Evolutionary conservation across 2,329 filamentous ascomycete genomes (phyloP).

Genomic region (Diaporthe sp.): DNA sequence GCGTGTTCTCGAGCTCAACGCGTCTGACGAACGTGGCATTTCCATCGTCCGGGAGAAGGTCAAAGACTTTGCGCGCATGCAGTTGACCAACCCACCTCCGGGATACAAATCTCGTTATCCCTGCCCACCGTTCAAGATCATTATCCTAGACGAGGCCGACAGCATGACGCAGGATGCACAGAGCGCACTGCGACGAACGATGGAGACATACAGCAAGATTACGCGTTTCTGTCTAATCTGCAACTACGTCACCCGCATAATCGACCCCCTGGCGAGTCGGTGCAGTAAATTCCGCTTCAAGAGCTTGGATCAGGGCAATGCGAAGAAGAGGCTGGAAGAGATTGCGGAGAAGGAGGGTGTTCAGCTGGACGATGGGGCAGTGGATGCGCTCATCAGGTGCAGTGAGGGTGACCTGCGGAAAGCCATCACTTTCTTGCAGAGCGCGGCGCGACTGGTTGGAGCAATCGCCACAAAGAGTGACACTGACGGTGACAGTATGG

Average conservation of each 20-base stretch:
- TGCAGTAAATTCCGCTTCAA: constrained; percentile 99
- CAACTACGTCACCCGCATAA: constrained; percentile 98
- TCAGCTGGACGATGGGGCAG: constrained; percentile 80
- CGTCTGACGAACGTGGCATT: constrained; percentile 98
- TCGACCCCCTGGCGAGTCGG: constrained; percentile 92
- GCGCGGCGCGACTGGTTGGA: constrained; percentile 89
- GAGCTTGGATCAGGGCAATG: constrained; percentile 89
- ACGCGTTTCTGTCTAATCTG: constrained; percentile 98
- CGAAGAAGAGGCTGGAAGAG: constrained; percentile 81
- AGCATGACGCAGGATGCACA: constrained; percentile 99
- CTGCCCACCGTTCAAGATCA: constrained; percentile 98
- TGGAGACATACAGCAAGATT: constrained; percentile 98
- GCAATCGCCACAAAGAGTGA: constrained; percentile 65
- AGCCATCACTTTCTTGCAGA: constrained; percentile 96
- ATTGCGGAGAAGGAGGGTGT: constrained; percentile 89
- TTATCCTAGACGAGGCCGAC: constrained; percentile 97
- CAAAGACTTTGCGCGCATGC: constrained; percentile 97
- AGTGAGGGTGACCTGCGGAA: constrained; percentile 96
- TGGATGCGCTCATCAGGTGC: constrained; percentile 87
- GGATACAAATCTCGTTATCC: constrained; percentile 81
- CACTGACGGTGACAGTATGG: constrained; percentile 67
- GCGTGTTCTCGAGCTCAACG: constrained; percentile 98
- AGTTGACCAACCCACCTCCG: constrained; percentile 85
- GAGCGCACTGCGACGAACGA: constrained; percentile 90
- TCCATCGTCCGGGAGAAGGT: constrained; percentile 97